Base-by-base conservation (phyloP, 2,329 filamentous ascomycete genomes). In the Fusarium decemcellulare region DNA sequence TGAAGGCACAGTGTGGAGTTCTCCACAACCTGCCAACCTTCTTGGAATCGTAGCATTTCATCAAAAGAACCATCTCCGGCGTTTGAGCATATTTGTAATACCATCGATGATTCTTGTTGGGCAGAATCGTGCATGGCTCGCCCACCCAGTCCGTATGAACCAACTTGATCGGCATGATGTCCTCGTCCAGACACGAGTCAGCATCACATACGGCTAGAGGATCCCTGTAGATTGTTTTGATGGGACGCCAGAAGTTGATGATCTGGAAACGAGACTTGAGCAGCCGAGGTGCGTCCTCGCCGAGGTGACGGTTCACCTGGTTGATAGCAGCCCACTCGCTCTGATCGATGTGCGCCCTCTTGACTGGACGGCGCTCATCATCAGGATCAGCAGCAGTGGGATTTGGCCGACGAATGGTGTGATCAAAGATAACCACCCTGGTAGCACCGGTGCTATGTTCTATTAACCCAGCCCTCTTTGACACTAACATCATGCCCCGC, bases 31-130 rank as follows among this genome's bases (percentile, higher is more conserved):
- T 86, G 37, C 80, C 77, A 77, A 84, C 84, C 10, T 82, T 85
- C 86, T 53, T 53, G 7, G 89, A 92, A 76, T 91, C 88, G 70
- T 86, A 90, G 67, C 86, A 88, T 74, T 90, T 91, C 78, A 91
- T 88, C 40, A 91, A 74, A 8, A 87, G 80, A 11, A 87, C 85
- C 76, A 90, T 83, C 8, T 84, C 78, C 1, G 87, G 85, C 4
- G 79, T 82, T 76, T 88, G 84, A 6, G 78, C 81, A 67, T 82
- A 81, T 67, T 85, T 81, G 74, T 85, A 89, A 73, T 83, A 85
- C 87, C 87, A 90, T 65, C 79, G 80, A 51, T 87, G 84, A 15
- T 65, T 57, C 1, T 77, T 75, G 56, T 81, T 80, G 56, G 83
- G 74, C 36, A 79, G 79, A 5, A 87, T 82, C 1, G 76, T 71